Evolutionary conservation across 441 rosid genomes (phyloP).

Genomic region (Flueggea neowawraea): DNA sequence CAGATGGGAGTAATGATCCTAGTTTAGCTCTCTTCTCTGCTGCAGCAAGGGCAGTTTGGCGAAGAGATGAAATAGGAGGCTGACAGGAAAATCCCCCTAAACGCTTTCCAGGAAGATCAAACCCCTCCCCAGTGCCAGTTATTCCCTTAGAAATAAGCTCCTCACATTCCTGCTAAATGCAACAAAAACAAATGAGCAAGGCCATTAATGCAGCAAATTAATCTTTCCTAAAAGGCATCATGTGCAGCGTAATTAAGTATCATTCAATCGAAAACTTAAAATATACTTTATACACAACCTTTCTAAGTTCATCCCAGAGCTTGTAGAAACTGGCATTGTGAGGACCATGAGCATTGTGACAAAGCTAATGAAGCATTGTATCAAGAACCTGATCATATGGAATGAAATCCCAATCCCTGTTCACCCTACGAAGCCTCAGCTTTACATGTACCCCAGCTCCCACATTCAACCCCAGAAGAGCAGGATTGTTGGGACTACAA

Average conservation of each 20-base stretch:
- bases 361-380: constrained; percentile 96
- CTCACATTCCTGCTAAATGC: too few species aligned
- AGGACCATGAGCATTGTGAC: constrained; percentile 84
- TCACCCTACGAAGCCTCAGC: too few species aligned
- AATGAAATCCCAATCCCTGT: too few species aligned
- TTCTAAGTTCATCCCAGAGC: constrained; percentile 93
- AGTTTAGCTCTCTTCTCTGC: constrained; percentile 68
- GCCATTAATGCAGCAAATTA: too few species aligned
- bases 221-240: too few species aligned
- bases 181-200: too few species aligned
- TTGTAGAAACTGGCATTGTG: constrained; percentile 81
- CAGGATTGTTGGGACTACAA: too few species aligned
- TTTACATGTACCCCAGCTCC: too few species aligned
- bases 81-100: constrained; percentile 76
- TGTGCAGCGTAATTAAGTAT: neutral
- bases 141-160: too few species aligned
- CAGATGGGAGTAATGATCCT: constrained; percentile 60
- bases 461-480: too few species aligned
- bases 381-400: constrained; percentile 70
- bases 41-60: constrained; percentile 52
- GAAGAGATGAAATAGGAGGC: constrained; percentile 66
- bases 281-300: constrained; percentile 33
- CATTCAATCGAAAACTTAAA: neutral
- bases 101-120: too few species aligned
- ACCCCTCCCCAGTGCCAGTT: too few species aligned